Evolutionary conservation across 2,329 filamentous ascomycete species (phyloP), one percentile per base, ranked within the genome.

Genomic region (Ramichloridium luteum): DNA sequence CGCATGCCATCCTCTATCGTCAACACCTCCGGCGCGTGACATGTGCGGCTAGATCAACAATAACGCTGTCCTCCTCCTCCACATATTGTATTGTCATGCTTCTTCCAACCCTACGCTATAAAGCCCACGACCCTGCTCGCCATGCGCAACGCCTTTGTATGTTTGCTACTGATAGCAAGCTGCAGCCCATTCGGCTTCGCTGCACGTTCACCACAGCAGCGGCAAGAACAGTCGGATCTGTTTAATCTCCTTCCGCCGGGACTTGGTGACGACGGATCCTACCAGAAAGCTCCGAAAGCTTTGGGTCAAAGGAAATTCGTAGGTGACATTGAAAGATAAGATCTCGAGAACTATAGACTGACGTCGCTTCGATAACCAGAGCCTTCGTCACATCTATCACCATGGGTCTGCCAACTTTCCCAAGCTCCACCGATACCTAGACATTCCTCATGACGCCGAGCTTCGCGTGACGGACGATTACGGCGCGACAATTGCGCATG

Each of bases 341-440:
- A 23, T 8, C 8, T 8, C 8, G 8, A n/a, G n/a, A 23, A n/a
- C 20, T 23, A 31, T 22, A 12, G 20, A 23, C 20, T 23, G 20
- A 23, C 20, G n/a, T n/a, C 17, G 11, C 18, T 12, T n/a, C n/a
- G n/a, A n/a, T n/a, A n/a, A n/a, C 8, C 54, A 69, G 62, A 75
- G 69, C 5, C 71, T 98, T 35, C 77, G 84, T 48, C 88, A 98
- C 58, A 77, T 96, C 49, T 90, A 83, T 59, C 86, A 94, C 55
- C 86, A 93, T 60, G 88, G 88, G 36, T 80, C 83, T 25, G 72
- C 88, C 55, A 63, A 70, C 45, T 73, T 93, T 45, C 86, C 86
- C 3, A 59, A 68, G 4, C 70, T 94, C 11, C 83, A 94, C 56
- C 70, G 78, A 36, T 77, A 74, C 46, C 67, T 79, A 39, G 84